These are phyloP conservation scores for Fonsecaea monophora DNA, from an alignment of 2,329 filamentous ascomycete species.

Conservation along the genomic window DNA sequence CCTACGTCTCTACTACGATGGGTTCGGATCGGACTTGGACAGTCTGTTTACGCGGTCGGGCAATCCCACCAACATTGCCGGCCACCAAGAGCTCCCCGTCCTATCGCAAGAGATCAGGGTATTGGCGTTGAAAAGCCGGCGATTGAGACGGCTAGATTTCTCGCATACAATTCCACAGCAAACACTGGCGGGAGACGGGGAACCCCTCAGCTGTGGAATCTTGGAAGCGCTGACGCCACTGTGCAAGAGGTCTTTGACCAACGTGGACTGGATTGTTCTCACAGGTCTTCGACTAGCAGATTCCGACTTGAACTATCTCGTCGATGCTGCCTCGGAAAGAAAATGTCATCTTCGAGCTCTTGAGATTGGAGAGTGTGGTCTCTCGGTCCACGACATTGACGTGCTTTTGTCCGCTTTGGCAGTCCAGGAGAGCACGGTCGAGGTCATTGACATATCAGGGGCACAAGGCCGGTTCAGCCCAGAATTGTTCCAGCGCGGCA, in stretches of 20 bases:
- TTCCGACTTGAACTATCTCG: conserved; percentile 69
- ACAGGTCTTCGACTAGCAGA: conserved; percentile 74
- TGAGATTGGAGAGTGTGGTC: conserved; percentile 68
- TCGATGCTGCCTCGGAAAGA: conserved; percentile 71
- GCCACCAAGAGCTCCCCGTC: conserved; percentile 63
- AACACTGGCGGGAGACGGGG: conserved; percentile 44
- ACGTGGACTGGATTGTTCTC: conserved; percentile 73
- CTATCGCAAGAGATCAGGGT: conserved; percentile 73
- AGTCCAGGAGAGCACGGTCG: conserved; percentile 70
- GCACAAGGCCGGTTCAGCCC: conserved; percentile 70
- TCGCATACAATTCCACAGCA: conserved; percentile 54
- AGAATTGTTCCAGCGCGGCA: conserved; percentile 68
- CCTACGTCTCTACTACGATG: conserved; percentile 67
- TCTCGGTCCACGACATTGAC: conserved; percentile 58
- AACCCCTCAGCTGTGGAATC: conserved; percentile 69
- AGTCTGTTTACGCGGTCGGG: conserved; percentile 67
- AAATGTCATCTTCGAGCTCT: conserved; percentile 70
- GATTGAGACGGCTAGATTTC: conserved; percentile 69
- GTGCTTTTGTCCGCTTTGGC: conserved; percentile 69
- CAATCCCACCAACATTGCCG: conserved; percentile 59
- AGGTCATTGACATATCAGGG: conserved; percentile 71
- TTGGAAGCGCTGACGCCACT: conserved; percentile 73
- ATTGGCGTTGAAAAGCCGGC: conserved; percentile 69
- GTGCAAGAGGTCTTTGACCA: conserved; percentile 70
- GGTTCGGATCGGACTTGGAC: conserved; percentile 67